Base-by-base conservation (phyloP, 75 land plant species). In the Cryptomeria japonica region DNA sequence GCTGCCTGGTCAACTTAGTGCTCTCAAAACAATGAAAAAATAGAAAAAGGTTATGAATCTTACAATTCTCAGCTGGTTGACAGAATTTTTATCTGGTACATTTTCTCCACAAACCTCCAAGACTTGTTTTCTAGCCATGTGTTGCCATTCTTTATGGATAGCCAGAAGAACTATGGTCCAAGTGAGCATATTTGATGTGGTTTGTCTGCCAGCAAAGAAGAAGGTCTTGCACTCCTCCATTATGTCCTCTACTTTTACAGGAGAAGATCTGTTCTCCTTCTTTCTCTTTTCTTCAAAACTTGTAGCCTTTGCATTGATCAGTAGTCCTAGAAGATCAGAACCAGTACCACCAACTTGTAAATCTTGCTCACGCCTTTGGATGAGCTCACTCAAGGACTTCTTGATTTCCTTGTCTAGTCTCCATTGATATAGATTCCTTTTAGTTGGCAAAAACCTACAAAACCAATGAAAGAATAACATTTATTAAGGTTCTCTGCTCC, bases 181-280 rank as follows among this genome's bases (percentile, higher is more conserved):
- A 11, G 91, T 87, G 14, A 94, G 89, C 80, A 89, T 68, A 46
- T 39, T 47, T 11, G 91, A 58, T 8, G 93, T 94, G 28, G 93
- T 92, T 49, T 94, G 91, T 8, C 90, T 89, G 28, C 95, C 95
- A 34, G 92, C 94, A 84, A 93, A 91, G 88, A 89, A 94, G 88
- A 94, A 94, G 47, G 91, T 90, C 86, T 94, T 94, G 90, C 95
- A 94, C 84, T 94, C 91, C 9, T 91, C 91, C 25, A 92, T 76
- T n/a, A 94, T 90, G 78, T 90, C 90, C 80, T 90, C 82, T 86
- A 44, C 44, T 70, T 75, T 38, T 14, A 49, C 19, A 58, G 80
- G 37, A 58, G 32, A 36, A 0, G 88, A 83, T 49, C 89, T 70
- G 32, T 87, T 53, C 70, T 25, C 16, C 7, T 76, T 55, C 68